Base-by-base conservation (phyloP, 192 early-diverging fungal genomes). In the Umbelopsis ramanniana region DNA sequence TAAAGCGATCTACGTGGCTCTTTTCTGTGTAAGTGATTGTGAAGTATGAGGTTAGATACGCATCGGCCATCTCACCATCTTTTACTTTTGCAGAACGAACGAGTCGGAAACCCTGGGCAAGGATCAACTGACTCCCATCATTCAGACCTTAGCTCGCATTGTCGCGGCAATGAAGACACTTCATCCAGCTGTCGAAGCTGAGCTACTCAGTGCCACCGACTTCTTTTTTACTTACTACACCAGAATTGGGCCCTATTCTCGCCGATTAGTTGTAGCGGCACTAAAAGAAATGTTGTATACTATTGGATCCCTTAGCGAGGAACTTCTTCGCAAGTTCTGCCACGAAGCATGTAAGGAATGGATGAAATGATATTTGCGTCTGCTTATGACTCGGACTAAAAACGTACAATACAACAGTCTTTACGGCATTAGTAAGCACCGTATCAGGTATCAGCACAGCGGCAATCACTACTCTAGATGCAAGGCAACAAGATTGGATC, bases 91-190 rank as follows among this genome's bases (percentile, higher is more conserved):
- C 22, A 88, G 85, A 21, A 76, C 72, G n/a, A 81, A 84, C 46
- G 83, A 84, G 35, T 79, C 84, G 0, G 69, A 71, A n/a, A 76
- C 78, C 12, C 48, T 76, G 0, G 69, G 76, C n/a, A 52, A 79
- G 0, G 67, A 68, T 19, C 85, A 87, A 52, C 60, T 88, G 8
- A 83, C 91, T 8, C 81, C 88, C 0, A 90, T 91, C 48, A 80
- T 93, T 10, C 78, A 90, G 71, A 85, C 92, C 0, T 93, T 87
- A 52, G 80, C 82, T 17, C 82, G 75, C 40, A 86, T 93, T 21
- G 82, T 79, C 14, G 68, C 71, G 5, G 82, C 83, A 17, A 76
- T 79, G n/a, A 81, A 85, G 17, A 75, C 67, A 8, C 80, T 89
- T 6, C 83, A 84, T 43, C 45, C 76, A 21, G 73, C 79, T 33